These are phyloP conservation scores for Calonectria naviculata DNA, from an alignment of 2,329 filamentous ascomycete species.

Conservation along the genomic window DNA sequence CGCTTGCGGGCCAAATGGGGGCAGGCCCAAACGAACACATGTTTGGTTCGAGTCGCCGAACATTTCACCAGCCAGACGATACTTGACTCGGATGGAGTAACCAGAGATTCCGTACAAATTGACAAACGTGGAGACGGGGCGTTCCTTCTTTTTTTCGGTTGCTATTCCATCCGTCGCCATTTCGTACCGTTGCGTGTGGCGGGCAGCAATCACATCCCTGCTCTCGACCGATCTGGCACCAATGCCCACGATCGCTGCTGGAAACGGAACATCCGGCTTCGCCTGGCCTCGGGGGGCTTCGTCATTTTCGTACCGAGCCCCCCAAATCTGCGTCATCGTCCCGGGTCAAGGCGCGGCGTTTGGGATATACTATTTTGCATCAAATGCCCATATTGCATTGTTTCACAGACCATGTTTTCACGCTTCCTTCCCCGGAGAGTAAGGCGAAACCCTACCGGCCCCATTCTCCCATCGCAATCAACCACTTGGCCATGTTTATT, in stretches of 20 bases:
- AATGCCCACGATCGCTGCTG: not conserved
- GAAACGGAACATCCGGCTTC: constrained; percentile 1
- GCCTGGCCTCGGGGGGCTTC: not conserved
- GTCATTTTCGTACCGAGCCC: constrained; percentile 3
- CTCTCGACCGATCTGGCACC: not conserved
- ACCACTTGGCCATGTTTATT: constrained; percentile 13
- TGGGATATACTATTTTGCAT: constrained; percentile 1
- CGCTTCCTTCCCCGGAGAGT: not conserved
- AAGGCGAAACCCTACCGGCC: constrained; percentile 5
- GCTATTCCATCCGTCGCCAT: not conserved
- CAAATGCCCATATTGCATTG: constrained; percentile 14
- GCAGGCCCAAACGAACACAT: not conserved
- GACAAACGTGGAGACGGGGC: not conserved
- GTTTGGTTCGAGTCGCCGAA: not conserved
- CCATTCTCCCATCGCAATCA: constrained; percentile 10
- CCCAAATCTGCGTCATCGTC: constrained; percentile 12
- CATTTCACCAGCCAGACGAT: not conserved
- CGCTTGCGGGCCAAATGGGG: constrained; percentile 2
- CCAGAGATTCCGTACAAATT: not conserved
- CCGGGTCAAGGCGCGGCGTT: not conserved
- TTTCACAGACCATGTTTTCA: constrained; percentile 11
- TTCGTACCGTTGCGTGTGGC: not conserved
- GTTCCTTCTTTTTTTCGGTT: not conserved
- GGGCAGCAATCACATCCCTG: not conserved
- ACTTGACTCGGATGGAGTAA: not conserved